A percentile compares a stretch with the other conserved stretches of the same genome.
These are phyloP conservation scores for Raffaelea ambrosiae DNA, from an alignment of 2,329 filamentous ascomycete species.

Conservation along the genomic window DNA sequence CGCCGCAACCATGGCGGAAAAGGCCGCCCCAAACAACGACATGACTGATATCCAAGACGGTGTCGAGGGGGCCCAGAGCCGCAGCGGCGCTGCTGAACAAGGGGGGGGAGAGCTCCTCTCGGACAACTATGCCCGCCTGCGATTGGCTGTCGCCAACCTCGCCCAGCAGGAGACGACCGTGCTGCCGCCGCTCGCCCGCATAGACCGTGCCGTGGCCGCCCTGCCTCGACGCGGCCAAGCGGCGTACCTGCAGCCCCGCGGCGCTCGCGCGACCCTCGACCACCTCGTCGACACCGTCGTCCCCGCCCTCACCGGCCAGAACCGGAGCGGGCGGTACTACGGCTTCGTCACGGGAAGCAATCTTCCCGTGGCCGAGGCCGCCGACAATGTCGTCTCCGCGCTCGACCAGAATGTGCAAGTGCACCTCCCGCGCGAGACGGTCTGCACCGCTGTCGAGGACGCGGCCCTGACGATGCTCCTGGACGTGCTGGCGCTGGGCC, in stretches of 20 bases:
- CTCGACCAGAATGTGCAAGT: slow-evolving; percentile 81
- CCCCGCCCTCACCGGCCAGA: slow-evolving; percentile 58
- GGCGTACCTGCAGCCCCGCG: slow-evolving; percentile 23
- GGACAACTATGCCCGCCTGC: slow-evolving; percentile 13
- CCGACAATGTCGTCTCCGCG: slow-evolving; percentile 73
- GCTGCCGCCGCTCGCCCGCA: slow-evolving; percentile 25
- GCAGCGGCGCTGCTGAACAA: not conserved
- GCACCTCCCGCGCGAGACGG: slow-evolving; percentile 67
- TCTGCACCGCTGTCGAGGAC: slow-evolving; percentile 70
- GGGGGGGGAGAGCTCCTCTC: slow-evolving; percentile 15
- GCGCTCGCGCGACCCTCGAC: slow-evolving; percentile 21
- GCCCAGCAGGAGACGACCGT: slow-evolving; percentile 29
- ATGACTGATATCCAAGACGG: too few relatives aligned
- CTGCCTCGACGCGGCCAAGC: slow-evolving; percentile 25
- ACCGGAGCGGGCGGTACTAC: slow-evolving; percentile 63
- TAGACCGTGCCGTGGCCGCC: slow-evolving; percentile 29
- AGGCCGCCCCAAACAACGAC: too few relatives aligned
- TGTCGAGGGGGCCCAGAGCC: too few relatives aligned
- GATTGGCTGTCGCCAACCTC: slow-evolving; percentile 7
- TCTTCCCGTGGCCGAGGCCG: slow-evolving; percentile 70
- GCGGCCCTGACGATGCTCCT: slow-evolving; percentile 61
- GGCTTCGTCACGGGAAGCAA: slow-evolving; percentile 82
- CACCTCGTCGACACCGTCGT: slow-evolving; percentile 40
- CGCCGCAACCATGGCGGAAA: too few relatives aligned
- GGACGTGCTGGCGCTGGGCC: slow-evolving; percentile 54